Conservation (phyloP, 768 basidiomycete species). For the Mycena crocata region DNA sequence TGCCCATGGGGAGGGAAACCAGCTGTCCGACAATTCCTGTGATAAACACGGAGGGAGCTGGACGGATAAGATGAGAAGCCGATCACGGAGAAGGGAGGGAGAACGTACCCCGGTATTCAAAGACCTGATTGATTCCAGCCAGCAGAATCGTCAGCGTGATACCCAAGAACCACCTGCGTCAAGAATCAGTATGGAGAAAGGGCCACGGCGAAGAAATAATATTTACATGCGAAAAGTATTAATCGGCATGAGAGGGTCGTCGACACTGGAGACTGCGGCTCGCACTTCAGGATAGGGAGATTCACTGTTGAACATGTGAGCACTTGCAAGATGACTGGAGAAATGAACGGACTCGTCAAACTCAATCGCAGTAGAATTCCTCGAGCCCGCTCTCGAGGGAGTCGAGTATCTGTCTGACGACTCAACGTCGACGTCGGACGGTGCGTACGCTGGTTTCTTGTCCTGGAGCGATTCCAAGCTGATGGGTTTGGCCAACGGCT, state of each 20-base stretch:
- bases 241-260: conserved; percentile 82
- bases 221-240: conserved; percentile 83
- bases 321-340: conserved; percentile 38
- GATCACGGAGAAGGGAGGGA: conserved; percentile 43
- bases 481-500: conserved; percentile 39
- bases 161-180: conserved; percentile 75
- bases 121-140: conserved; percentile 60
- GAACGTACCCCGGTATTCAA: conserved; percentile 71
- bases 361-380: conserved; percentile 68
- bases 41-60: conserved; percentile 72
- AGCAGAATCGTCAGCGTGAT: conserved; percentile 66
- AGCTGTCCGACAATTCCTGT: conserved; percentile 80
- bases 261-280: conserved; percentile 88
- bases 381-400: conserved; percentile 60
- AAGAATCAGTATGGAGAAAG: conserved; percentile 2
- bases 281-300: conserved; percentile 92
- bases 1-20: conserved; percentile 79
- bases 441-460: conserved; percentile 46
- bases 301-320: conserved; percentile 61
- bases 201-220: background rate
- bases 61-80: conserved; percentile 70
- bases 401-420: conserved; percentile 60
- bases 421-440: conserved; percentile 57
- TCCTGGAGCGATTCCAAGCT: conserved; percentile 31
- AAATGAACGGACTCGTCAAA: conserved; percentile 73